A percentile compares a stretch with the other conserved stretches of the same genome.
Evolutionary conservation across 495 filamentous ascomycete species (phyloP).

Genomic region (Trichodelitschia bisporula): DNA sequence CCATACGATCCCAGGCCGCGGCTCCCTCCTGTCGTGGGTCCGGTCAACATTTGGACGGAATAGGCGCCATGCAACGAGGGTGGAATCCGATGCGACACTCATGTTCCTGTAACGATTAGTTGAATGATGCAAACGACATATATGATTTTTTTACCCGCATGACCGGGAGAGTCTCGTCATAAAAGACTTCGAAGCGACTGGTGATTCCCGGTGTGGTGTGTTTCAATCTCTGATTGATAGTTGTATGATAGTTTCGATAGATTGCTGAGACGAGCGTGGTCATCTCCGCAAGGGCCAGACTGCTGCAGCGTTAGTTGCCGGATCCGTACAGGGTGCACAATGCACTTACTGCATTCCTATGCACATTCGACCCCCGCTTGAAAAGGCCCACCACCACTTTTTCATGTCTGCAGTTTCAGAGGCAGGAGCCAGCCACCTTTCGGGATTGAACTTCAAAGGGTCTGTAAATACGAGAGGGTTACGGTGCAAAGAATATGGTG

Average conservation of each 20-base stretch:
- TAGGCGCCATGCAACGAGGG: no score
- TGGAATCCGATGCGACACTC: constrained; percentile 1
- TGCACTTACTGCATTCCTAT: constrained; percentile 5
- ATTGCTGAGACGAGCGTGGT: constrained; percentile 17
- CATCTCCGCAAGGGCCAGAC: constrained; percentile 16
- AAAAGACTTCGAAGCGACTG: constrained; percentile 19
- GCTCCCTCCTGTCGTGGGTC: no score
- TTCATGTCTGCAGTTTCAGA: constrained; percentile 2
- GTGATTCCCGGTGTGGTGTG: constrained; percentile 14
- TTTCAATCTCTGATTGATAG: constrained; percentile 6
- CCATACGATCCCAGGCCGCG: no score
- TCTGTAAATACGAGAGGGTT: constrained; percentile 3
- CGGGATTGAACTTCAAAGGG: constrained; percentile 3
- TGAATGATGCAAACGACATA: background rate
- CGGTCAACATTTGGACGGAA: no score
- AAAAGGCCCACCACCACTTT: constrained; percentile 6
- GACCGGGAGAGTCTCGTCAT: constrained; percentile 11
- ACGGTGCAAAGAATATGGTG: constrained; percentile 3
- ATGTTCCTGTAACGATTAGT: background rate
- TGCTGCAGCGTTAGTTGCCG: background rate
- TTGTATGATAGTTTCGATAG: constrained; percentile 16
- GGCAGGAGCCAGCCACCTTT: constrained; percentile 1
- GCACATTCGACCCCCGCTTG: constrained; percentile 6
- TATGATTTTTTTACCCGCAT: constrained; percentile 1
- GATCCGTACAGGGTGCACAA: background rate